These are phyloP conservation scores for Wickerhamomyces subpelliculosus DNA, from an alignment of 805 yeast species.

Conservation along the genomic window DNA sequence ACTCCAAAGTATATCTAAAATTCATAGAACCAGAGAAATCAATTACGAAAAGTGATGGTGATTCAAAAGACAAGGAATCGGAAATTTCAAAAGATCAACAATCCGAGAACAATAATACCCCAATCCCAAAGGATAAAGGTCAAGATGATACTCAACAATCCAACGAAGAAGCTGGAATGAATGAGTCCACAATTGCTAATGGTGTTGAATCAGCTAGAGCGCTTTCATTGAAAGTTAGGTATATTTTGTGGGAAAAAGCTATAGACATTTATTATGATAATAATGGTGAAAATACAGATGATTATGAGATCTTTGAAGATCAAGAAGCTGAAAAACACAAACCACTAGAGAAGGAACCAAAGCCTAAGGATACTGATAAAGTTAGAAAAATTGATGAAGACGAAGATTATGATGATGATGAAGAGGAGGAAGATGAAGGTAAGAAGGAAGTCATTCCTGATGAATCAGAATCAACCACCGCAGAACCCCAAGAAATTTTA, in stretches of 20 bases:
- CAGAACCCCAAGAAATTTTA: conserved; percentile 8
- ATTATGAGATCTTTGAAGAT: conserved; percentile 9
- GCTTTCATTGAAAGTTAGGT: conserved; percentile 58
- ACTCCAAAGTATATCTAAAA: conserved; percentile 23
- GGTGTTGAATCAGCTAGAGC: conserved; percentile 44
- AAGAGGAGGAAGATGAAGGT: conserved; percentile 15
- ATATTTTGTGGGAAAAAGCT: conserved; percentile 68
- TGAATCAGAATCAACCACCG: not conserved
- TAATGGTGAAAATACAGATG: conserved; percentile 8
- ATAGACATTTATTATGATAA: conserved; percentile 40
- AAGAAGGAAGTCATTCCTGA: conserved; percentile 4
- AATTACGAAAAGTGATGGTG: conserved; percentile 1
- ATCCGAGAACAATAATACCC: conserved; percentile 3
- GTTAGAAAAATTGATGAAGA: conserved; percentile 17
- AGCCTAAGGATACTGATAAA: too few relatives aligned
- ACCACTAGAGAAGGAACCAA: not conserved
- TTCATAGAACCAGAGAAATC: conserved; percentile 5
- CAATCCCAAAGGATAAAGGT: not conserved
- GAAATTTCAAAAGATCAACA: too few relatives aligned
- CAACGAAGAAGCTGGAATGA: conserved; percentile 32
- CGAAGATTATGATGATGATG: conserved; percentile 22
- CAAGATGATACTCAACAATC: conserved; percentile 22
- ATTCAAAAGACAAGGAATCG: not conserved
- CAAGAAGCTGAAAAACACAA: not conserved
- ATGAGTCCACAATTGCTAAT: conserved; percentile 29